Percentiles rank a stretch among this genome's conserved stretches.
Conservation (phyloP, 495 filamentous ascomycete genomes). For the Thozetella sp. region DNA sequence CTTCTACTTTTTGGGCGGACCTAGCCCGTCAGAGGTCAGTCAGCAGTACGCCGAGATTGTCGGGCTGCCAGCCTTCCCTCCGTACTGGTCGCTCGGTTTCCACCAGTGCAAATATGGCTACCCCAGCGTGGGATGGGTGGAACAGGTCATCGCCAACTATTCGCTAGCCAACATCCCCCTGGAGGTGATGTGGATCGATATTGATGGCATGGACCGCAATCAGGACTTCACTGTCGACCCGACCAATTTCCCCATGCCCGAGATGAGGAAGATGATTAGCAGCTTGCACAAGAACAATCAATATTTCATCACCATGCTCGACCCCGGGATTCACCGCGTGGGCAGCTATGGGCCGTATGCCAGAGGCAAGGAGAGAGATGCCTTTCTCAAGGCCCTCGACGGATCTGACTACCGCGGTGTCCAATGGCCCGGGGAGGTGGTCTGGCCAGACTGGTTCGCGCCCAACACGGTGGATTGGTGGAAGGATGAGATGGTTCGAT, state of each 20-base stretch:
- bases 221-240: slow-evolving; percentile 76
- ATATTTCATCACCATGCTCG: slow-evolving; percentile 85
- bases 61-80: slow-evolving; percentile 74
- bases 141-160: slow-evolving; percentile 80
- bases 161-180: slow-evolving; percentile 74
- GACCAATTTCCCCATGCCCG: slow-evolving; percentile 65
- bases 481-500: slow-evolving; percentile 68
- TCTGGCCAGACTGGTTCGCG: slow-evolving; percentile 86
- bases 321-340: slow-evolving; percentile 72
- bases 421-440: slow-evolving; percentile 84
- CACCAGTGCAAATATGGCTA: slow-evolving; percentile 89
- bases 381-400: slow-evolving; percentile 67
- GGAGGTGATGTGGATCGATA: slow-evolving; percentile 92
- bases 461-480: slow-evolving; percentile 69
- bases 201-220: slow-evolving; percentile 71
- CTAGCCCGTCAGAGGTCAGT: slow-evolving; percentile 69
- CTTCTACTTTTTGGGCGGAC: slow-evolving; percentile 82
- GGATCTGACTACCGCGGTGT: slow-evolving; percentile 72
- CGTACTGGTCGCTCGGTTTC: slow-evolving; percentile 85
- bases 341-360: slow-evolving; percentile 64
- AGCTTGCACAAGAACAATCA: slow-evolving; percentile 74
- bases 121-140: slow-evolving; percentile 69
- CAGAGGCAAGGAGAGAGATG: slow-evolving; percentile 57
- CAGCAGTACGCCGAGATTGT: slow-evolving; percentile 75
- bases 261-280: slow-evolving; percentile 66